phyloP scores from a whole-genome alignment of 1,284 basidiomycete species.

The Cystobasidiaceae sp. region DNA sequence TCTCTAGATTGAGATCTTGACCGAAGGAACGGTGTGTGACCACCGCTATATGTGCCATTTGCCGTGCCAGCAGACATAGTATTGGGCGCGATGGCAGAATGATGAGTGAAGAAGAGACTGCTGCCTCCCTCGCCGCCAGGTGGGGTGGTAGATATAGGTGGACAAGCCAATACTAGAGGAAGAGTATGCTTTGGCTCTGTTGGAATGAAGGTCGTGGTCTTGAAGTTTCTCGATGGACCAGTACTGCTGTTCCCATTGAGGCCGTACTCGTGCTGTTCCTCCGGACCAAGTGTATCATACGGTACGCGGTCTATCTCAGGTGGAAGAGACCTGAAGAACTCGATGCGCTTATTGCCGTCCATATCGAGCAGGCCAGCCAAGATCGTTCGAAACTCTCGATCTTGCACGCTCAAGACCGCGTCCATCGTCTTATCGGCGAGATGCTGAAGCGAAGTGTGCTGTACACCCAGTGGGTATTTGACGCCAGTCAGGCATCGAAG shows the following conservation, averaged over 20 bases:
- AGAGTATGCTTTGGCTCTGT: constrained; percentile 52
- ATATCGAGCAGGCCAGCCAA: constrained; percentile 51
- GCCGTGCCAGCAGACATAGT: no score
- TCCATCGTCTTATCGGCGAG: constrained; percentile 50
- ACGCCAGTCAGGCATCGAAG: constrained; percentile 52
- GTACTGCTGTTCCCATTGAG: no score
- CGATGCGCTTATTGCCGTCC: constrained; percentile 51
- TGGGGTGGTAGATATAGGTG: constrained; percentile 15
- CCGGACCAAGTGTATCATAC: background rate
- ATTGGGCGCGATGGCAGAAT: no score
- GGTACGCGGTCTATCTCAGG: constrained; percentile 29
- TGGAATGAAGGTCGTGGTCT: constrained; percentile 52
- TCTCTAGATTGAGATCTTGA: constrained; percentile 15
- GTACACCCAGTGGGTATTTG: constrained; percentile 54
- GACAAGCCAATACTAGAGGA: constrained; percentile 43
- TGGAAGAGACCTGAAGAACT: constrained; percentile 48
- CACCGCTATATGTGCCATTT: background rate
- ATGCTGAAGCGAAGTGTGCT: constrained; percentile 50
- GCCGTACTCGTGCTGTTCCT: no score
- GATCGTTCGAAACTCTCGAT: constrained; percentile 46
- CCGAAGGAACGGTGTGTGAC: background rate
- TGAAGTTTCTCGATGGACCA: no score
- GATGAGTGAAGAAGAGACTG: no score
- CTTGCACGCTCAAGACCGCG: constrained; percentile 49
- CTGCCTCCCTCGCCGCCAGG: no score